Evolutionary conservation across 2,329 filamentous ascomycete genomes (phyloP), one percentile per base, ranked within the genome.

Genomic region (Cercospora brassicicola): DNA sequence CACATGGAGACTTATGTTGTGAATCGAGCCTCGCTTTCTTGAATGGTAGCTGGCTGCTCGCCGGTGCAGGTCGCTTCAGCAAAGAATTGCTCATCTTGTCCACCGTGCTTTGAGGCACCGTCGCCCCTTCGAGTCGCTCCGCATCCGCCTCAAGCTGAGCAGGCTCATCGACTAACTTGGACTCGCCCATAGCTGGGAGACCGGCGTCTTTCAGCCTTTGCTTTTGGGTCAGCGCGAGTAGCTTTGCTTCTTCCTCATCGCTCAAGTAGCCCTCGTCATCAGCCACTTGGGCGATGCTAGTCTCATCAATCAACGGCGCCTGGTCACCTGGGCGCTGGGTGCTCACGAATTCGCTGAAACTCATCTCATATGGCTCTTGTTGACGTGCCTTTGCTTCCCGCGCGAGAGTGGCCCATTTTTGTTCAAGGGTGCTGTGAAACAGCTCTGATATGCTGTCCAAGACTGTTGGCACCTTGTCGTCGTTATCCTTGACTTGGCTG

Each of bases 391-490:
- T 65, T 20, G 70, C 62, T 18, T 64, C 67, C 7, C 62, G 64
- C 11, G 62, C 61, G 5, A 66, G 59, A 7, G 51, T 51, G 30
- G 59, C 64, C 51, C 42, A 56, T 23, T 67, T 68, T 7, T 57
- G 36, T 28, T 71, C 63, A 53, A 67, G 51, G 0, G 62, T 69
- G 6, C 87, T 84, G 0, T 91, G 90, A 76, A 91, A 97, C 15
- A 99, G 83, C 76, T 98, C 94, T 76, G 94, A 90, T 0, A 98
- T 89, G 62, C 94, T 94, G 75, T 96, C 88, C 45, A 96, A 79
- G 1, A 88, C 87, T 0, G 94, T 96, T 73, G 89, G 90, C n/a
- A 97, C 82, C 2, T 81, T 80, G 4, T 84, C 81, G 30, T 63
- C 72, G 42, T 75, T 72, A 87, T 88, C 11, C 86, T 82, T 0